These are phyloP conservation scores for Asterophora parasitica DNA, from an alignment of 768 basidiomycete species.

Conservation along the genomic window DNA sequence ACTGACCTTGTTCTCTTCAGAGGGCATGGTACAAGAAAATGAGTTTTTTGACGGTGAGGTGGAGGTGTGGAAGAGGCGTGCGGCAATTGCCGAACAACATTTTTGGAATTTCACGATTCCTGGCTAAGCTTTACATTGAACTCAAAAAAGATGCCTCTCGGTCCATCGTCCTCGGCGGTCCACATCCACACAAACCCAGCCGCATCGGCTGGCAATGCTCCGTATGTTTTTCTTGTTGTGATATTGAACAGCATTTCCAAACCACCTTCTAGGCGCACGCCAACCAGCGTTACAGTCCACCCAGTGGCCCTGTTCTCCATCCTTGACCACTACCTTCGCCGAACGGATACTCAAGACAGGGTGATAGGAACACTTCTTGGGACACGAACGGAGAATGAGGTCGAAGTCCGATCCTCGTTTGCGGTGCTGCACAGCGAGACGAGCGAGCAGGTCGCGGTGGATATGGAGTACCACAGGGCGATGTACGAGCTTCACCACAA, in stretches of 20 bases:
- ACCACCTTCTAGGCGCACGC: conserved; percentile 51
- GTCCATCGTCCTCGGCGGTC: conserved; percentile 45
- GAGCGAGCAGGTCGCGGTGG: conserved; percentile 89
- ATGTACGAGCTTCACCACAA: conserved; percentile 90
- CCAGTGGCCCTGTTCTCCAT: conserved; percentile 92
- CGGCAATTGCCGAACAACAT: conserved; percentile 37
- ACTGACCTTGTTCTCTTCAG: conserved; percentile 83
- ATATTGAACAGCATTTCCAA: conserved; percentile 4
- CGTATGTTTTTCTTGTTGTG: conserved; percentile 28
- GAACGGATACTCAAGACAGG: conserved; percentile 73
- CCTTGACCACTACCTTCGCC: conserved; percentile 93
- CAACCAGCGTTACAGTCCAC: conserved; percentile 75
- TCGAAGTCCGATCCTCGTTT: conserved; percentile 83
- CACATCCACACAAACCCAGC: conserved; percentile 37
- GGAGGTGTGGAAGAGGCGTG: conserved; percentile 17
- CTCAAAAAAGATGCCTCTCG: conserved; percentile 41
- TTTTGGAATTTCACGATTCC: conserved; percentile 22
- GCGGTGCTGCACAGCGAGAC: conserved; percentile 92
- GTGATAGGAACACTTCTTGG: conserved; percentile 97
- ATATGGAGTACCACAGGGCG: conserved; percentile 92
- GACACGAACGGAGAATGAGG: conserved; percentile 57
- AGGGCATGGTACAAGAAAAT: conserved; percentile 53
- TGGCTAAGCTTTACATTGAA: conserved; percentile 1
- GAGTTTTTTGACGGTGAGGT: conserved; percentile 12
- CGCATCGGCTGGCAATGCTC: conserved; percentile 28